These are phyloP conservation scores for Paramecium biaurelia DNA, from an alignment of 73 alveolate species.

Conservation along the genomic window DNA sequence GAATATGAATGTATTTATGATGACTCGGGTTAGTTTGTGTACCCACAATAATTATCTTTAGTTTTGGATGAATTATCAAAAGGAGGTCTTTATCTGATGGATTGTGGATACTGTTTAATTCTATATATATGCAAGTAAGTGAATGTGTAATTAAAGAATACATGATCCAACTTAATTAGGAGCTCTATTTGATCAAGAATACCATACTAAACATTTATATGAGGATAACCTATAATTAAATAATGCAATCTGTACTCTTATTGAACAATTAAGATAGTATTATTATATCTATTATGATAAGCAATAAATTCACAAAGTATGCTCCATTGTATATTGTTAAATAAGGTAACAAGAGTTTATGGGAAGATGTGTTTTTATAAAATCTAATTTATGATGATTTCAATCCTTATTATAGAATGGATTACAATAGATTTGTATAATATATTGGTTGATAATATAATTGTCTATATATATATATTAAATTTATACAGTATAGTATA, in stretches of 20 bases:
- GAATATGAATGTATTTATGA: slow-evolving; percentile 53
- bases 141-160: not conserved
- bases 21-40: slow-evolving; percentile 19
- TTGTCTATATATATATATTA: not conserved
- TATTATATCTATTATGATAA: not conserved
- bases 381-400: slow-evolving; percentile 35
- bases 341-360: not conserved
- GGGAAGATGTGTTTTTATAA: not conserved
- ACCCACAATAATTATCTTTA: slow-evolving; percentile 12
- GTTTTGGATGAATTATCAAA: not conserved
- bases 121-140: slow-evolving; percentile 23
- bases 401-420: not conserved
- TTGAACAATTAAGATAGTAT: slow-evolving; percentile 51
- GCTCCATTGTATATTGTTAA: not conserved
- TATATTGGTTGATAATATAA: not conserved
- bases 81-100: slow-evolving; percentile 53
- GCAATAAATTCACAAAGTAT: not conserved
- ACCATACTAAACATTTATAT: not conserved
- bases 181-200: not conserved
- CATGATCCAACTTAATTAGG: not conserved
- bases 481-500: not conserved
- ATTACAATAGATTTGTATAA: not conserved
- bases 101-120: slow-evolving; percentile 30
- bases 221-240: slow-evolving; percentile 53
- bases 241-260: not conserved